A percentile compares a stretch with the other conserved stretches of the same genome.
Conservation (phyloP, 169 alveolate genomes). For the Theileria parva region DNA sequence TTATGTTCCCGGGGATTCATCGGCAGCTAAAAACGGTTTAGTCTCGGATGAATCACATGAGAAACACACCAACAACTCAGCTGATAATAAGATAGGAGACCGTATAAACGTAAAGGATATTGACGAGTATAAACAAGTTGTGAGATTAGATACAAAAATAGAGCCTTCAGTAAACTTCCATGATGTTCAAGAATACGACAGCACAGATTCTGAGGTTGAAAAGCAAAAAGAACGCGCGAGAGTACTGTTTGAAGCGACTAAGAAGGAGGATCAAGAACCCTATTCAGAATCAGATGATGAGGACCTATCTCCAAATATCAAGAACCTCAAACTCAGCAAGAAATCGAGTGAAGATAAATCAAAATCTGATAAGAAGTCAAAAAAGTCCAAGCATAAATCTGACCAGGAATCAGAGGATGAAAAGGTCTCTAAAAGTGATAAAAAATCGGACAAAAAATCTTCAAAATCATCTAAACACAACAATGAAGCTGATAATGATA, state of each 20-base stretch:
- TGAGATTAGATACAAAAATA: slow-evolving; percentile 18
- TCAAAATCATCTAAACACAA: not conserved
- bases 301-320: slow-evolving; percentile 8
- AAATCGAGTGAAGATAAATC: slow-evolving; percentile 9
- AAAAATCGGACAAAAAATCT: not conserved
- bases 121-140: slow-evolving; percentile 8
- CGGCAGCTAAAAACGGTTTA: not conserved
- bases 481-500: not conserved
- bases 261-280: not conserved
- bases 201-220: slow-evolving; percentile 21
- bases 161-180: slow-evolving; percentile 26
- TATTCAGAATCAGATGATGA: slow-evolving; percentile 13
- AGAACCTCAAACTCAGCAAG: slow-evolving; percentile 3
- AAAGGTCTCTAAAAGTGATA: not conserved
- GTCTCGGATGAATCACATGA: not conserved
- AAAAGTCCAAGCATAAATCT: slow-evolving; percentile 24
- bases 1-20: slow-evolving; percentile 27
- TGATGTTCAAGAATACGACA: slow-evolving; percentile 20
- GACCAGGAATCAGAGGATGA: slow-evolving; percentile 28
- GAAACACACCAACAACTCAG: not conserved
- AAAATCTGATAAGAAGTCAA: slow-evolving; percentile 16
- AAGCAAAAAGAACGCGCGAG: slow-evolving; percentile 17
- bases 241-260: slow-evolving; percentile 12
- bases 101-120: slow-evolving; percentile 6
- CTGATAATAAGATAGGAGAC: not conserved